These are phyloP conservation scores for Ophiocordyceps camponoti-rufipedis DNA, from an alignment of 2,329 filamentous ascomycete genomes.

Conservation along the genomic window DNA sequence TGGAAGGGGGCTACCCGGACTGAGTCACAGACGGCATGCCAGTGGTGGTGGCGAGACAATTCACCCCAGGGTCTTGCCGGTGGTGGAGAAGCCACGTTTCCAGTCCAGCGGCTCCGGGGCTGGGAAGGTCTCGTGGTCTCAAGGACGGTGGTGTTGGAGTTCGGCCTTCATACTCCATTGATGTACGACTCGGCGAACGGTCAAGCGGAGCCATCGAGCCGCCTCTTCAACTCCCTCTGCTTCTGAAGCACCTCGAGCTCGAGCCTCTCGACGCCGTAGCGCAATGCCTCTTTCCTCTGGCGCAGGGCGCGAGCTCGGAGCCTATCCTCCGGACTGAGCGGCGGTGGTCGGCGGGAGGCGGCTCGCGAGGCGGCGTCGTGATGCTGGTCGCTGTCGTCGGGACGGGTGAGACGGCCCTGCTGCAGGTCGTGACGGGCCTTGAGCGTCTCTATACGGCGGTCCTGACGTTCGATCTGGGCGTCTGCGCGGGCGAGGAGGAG, in stretches of 20 bases:
- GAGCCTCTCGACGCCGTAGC: slow-evolving; percentile 72
- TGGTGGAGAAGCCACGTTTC: not conserved
- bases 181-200: no score
- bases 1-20: not conserved
- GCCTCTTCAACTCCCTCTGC: slow-evolving; percentile 37
- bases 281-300: slow-evolving; percentile 69
- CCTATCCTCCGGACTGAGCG: slow-evolving; percentile 34
- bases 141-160: not conserved
- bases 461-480: slow-evolving; percentile 64
- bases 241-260: slow-evolving; percentile 74
- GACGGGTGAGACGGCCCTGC: slow-evolving; percentile 40
- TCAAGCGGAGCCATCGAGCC: slow-evolving; percentile 11
- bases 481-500: slow-evolving; percentile 67
- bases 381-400: slow-evolving; percentile 5
- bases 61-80: not conserved
- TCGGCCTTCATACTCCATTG: no score
- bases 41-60: not conserved
- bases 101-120: not conserved
- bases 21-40: not conserved
- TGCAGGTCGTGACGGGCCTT: slow-evolving; percentile 72
- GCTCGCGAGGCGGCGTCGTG: slow-evolving; percentile 5
- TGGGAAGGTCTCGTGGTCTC: not conserved
- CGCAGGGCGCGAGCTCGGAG: slow-evolving; percentile 41
- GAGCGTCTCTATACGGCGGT: slow-evolving; percentile 64
- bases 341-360: slow-evolving; percentile 5